Evolutionary conservation across 805 yeast species (phyloP).

Genomic region (Jamesozyma lodderae): DNA sequence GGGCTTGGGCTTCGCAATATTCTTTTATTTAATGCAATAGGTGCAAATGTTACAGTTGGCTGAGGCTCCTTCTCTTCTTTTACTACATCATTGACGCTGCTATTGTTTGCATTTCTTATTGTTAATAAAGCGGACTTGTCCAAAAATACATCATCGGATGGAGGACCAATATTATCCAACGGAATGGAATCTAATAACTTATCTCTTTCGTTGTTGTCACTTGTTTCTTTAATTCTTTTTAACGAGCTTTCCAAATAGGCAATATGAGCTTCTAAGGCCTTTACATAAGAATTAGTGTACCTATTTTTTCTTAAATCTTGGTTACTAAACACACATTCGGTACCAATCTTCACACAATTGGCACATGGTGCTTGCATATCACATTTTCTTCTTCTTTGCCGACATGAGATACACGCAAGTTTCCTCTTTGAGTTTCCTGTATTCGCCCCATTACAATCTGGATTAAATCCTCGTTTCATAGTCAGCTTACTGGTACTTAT

Average conservation of each 20-base stretch:
- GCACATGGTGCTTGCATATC: slow-evolving; percentile 39
- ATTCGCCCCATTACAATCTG: too few species aligned
- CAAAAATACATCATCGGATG: not conserved
- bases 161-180: slow-evolving; percentile 4
- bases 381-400: slow-evolving; percentile 34
- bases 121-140: too few species aligned
- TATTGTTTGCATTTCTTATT: too few species aligned
- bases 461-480: too few species aligned
- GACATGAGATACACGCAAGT: slow-evolving; percentile 18
- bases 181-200: slow-evolving; percentile 5
- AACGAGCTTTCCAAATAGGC: slow-evolving; percentile 15
- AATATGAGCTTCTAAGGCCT: slow-evolving; percentile 29
- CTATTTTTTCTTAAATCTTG: slow-evolving; percentile 40
- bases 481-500: too few species aligned
- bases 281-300: slow-evolving; percentile 39
- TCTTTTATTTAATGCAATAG: not conserved
- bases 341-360: slow-evolving; percentile 34
- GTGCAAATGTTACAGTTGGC: too few species aligned
- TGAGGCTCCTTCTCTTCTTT: too few species aligned
- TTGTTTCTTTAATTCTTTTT: slow-evolving; percentile 6
- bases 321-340: slow-evolving; percentile 36
- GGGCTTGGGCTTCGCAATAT: not conserved
- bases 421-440: too few species aligned
- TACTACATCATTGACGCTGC: too few species aligned
- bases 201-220: slow-evolving; percentile 7